Evolutionary conservation across 345 rosid species (phyloP), one percentile per base, ranked within the genome.

Genomic region (Arabis alpina): DNA sequence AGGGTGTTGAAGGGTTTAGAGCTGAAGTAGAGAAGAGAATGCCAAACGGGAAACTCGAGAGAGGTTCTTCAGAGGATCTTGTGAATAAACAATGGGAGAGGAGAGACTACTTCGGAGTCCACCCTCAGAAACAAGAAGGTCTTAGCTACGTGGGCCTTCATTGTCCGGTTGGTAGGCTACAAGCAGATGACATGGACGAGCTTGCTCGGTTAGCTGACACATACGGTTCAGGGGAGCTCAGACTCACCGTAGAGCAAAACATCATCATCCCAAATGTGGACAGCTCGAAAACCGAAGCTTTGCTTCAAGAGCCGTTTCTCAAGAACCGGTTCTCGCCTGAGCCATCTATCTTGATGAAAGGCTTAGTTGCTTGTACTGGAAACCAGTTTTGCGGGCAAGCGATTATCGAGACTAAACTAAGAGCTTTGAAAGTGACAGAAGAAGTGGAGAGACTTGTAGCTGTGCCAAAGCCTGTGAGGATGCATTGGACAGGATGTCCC

Each of bases 401-500:
- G 3, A 89, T 94, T 10, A 94, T 91, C 8, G 99, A 94, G 81
- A 94, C 99, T 0, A 94, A 94, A 54, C 96, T 87, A 10, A 81
- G 99, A 61, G 95, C 97, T 24, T 34, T 91, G 56, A 88, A 86
- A 76, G 96, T 91, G 76, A 85, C 96, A 0, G 89, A 89, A 75
- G 99, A 94, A 71, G 93, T 94, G 11, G 84, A 81, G 66, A 80
- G 90, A 79, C 82, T 87, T 1, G 96, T 94, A 44, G 79, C 90
- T 0, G 85, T 94, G 37, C 74, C 75, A 1, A 71, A 53, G 52
- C 88, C 90, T 0, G 80, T 94, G 44, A 88, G 99, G 82, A 89
- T 91, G 96, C 99, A 94, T 53, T 94, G 97, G 99, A 94, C 97
- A 0, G 97, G 99, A 5, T 94, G 99, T 76, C 99, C 99, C 11